Base-by-base conservation (phyloP, 2,329 filamentous ascomycete species). In the Emergomyces pasteurianus region DNA sequence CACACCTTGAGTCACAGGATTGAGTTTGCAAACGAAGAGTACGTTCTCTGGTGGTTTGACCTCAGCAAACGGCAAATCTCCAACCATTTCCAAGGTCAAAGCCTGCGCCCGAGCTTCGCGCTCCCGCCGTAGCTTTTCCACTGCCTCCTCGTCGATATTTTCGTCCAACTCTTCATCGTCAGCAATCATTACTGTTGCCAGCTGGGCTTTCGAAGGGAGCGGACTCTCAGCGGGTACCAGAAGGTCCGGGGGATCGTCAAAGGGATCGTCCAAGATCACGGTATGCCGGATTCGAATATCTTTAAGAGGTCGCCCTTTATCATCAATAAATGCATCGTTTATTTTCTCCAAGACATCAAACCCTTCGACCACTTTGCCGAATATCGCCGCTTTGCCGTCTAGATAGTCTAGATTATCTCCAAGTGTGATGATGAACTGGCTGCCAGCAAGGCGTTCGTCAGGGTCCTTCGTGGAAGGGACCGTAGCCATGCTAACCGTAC, bases 401-500 rank as follows among this genome's bases (percentile, higher is more conserved):
- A 97, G 77, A 70, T 88, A 95, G 70, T 96, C 92, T 1, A 95
- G 86, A 63, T 94, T 86, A 65, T 95, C 90, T 43, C 89, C 91
- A 3, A 96, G 80, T 0, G 92, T 96, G 63, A 99, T 85, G 69
- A 97, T 86, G 72, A 99, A 99, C 72, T 99, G 92, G 67, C 91
- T 96, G 7, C 83, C 91, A 0, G 91, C 91, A 52, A 96, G 78
- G 38, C 91, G 85, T 62, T 86, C 85, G 67, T 96, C 91, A 2
- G 89, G 87, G 69, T 96, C 88, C 18, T 82, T 81, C 3, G 86
- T 78, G 10, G 87, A 84, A 0, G 89, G 87, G 21, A 86, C 89
- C 0, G 92, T 96, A n/a, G 92, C 94, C 90, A 97, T 96, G 77
- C 92, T 96, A 63, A 99, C 92, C 16, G 90, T 96, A 60, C 92